A percentile compares a stretch with the other conserved stretches of the same genome.
These are phyloP conservation scores for Glycyrrhiza uralensis DNA, from an alignment of 306 rosid genomes.

Conservation along the genomic window DNA sequence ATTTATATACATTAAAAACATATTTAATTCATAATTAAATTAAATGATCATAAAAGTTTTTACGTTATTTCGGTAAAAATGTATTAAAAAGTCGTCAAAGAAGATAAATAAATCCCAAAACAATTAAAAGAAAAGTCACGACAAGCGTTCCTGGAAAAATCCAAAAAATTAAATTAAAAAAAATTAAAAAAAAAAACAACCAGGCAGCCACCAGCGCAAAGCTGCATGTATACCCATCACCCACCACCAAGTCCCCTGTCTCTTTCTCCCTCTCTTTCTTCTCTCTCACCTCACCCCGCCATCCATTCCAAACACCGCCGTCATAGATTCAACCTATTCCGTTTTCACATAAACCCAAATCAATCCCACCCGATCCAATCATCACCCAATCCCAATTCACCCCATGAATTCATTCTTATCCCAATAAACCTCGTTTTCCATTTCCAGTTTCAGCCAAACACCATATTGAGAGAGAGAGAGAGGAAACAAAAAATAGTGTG, in stretches of 20 bases:
- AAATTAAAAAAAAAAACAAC: too few species aligned
- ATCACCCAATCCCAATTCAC: too few species aligned
- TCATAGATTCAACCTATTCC: background rate
- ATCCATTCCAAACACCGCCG: background rate
- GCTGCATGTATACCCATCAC: background rate
- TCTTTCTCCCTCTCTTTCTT: background rate
- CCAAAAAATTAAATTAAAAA: too few species aligned
- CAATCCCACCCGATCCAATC: background rate
- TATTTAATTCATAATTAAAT: too few species aligned
- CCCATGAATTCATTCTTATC: too few species aligned
- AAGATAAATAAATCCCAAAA: background rate
- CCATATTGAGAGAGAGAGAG: background rate
- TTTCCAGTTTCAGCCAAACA: conserved; percentile 25
- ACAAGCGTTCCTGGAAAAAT: too few species aligned
- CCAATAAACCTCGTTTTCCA: background rate
- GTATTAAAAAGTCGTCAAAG: too few species aligned
- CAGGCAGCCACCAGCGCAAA: background rate
- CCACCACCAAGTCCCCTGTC: background rate
- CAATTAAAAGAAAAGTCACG: background rate
- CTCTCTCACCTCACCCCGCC: background rate
- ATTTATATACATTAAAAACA: too few species aligned
- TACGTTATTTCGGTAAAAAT: too few species aligned
- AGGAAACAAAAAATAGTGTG: conserved; percentile 4
- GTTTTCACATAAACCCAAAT: background rate
- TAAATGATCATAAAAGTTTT: too few species aligned